Evolutionary conservation across 2,329 filamentous ascomycete genomes (phyloP).

Genomic region (Dryadomyces quercivorus): DNA sequence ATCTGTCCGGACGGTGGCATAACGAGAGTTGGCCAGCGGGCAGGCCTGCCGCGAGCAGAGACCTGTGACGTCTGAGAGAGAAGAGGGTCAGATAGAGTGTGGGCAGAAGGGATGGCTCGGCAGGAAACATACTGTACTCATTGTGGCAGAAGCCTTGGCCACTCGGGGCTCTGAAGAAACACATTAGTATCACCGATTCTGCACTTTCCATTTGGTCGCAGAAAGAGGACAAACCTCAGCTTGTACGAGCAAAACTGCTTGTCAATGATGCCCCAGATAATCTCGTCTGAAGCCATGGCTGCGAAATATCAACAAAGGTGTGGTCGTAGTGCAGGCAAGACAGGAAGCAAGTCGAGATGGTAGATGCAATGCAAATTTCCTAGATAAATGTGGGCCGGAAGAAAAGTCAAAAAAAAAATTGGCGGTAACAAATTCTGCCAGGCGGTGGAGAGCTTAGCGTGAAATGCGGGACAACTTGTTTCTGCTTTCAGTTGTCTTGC

Average conservation of each 20-base stretch:
- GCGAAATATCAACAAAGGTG: not conserved
- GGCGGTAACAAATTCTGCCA: not conserved
- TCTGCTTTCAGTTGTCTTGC: not conserved
- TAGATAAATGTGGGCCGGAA: not conserved
- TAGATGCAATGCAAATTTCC: slow-evolving; percentile 8
- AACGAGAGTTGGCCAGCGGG: slow-evolving; percentile 80
- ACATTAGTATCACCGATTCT: not conserved
- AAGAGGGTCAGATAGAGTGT: not conserved
- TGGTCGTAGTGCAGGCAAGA: not conserved
- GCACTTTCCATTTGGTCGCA: not conserved
- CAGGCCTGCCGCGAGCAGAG: slow-evolving; percentile 59
- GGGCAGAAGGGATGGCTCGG: not conserved
- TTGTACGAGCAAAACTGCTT: slow-evolving; percentile 94
- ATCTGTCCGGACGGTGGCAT: slow-evolving; percentile 81
- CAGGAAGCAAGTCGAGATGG: not conserved
- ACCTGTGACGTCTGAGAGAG: slow-evolving; percentile 21
- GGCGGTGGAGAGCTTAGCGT: not conserved
- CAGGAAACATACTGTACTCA: slow-evolving; percentile 53
- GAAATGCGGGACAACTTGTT: not conserved
- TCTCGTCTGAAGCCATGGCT: slow-evolving; percentile 84
- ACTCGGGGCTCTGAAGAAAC: slow-evolving; percentile 44
- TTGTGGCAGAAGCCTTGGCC: slow-evolving; percentile 91
- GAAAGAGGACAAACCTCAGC: slow-evolving; percentile 52
- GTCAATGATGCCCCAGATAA: slow-evolving; percentile 95
- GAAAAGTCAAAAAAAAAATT: not conserved